Evolutionary conservation across 2,329 filamentous ascomycete genomes (phyloP).

Genomic region (Ustilaginoidea virens): DNA sequence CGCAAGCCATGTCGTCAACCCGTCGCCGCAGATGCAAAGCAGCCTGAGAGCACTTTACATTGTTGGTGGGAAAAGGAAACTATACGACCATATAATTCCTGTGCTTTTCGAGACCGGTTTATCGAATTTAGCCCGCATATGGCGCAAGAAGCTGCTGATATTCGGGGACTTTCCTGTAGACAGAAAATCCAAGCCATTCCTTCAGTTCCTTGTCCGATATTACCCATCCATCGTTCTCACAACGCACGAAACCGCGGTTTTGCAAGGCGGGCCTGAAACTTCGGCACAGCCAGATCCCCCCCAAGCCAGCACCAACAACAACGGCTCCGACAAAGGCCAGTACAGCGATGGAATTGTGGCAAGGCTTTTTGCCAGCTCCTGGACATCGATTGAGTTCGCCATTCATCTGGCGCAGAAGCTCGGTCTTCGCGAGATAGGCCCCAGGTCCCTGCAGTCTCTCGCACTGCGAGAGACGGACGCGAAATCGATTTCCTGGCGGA

Average conservation of each 20-base stretch:
- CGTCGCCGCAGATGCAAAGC: slow-evolving; percentile 19
- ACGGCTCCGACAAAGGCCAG: slow-evolving; percentile 9
- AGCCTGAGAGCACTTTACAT: slow-evolving; percentile 30
- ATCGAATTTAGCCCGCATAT: slow-evolving; percentile 26
- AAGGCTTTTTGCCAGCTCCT: slow-evolving; percentile 61
- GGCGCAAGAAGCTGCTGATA: slow-evolving; percentile 27
- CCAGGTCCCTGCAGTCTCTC: slow-evolving; percentile 63
- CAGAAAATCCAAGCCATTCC: slow-evolving; percentile 27
- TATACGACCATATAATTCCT: slow-evolving; percentile 38
- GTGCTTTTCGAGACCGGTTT: slow-evolving; percentile 31
- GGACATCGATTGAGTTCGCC: slow-evolving; percentile 57
- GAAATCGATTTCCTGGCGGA: slow-evolving; percentile 37
- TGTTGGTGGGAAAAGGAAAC: slow-evolving; percentile 22
- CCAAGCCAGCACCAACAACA: no score
- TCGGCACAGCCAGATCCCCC: no score
- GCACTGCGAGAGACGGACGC: slow-evolving; percentile 46
- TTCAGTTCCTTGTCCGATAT: slow-evolving; percentile 31
- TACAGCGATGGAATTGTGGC: slow-evolving; percentile 46
- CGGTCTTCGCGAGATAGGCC: slow-evolving; percentile 57
- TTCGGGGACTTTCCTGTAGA: slow-evolving; percentile 26
- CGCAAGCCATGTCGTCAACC: slow-evolving; percentile 24
- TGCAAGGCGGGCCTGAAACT: no score
- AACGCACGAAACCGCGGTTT: slow-evolving; percentile 20
- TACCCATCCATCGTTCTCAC: slow-evolving; percentile 24
- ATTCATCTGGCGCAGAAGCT: slow-evolving; percentile 56